Conservation (phyloP, 2,329 filamentous ascomycete species). For the Fusarium duplospermum region DNA sequence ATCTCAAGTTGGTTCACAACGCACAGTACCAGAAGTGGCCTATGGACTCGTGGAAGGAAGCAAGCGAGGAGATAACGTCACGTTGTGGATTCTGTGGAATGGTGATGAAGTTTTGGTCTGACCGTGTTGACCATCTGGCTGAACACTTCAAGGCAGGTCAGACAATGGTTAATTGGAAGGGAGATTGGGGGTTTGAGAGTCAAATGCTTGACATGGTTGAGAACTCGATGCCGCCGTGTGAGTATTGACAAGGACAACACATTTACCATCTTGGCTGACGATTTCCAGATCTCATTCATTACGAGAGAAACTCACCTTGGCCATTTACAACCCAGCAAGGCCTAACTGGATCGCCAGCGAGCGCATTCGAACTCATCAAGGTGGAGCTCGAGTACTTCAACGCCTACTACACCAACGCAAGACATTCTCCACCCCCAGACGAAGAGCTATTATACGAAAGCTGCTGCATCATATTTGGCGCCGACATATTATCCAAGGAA, state of each 20-base stretch:
- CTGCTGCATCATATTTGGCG: conserved; percentile 41
- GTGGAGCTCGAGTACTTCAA: conserved; percentile 45
- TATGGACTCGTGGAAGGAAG: conserved; percentile 54
- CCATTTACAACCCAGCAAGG: conserved; percentile 43
- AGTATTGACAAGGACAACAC: neutral
- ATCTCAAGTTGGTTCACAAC: conserved; percentile 43
- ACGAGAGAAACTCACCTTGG: conserved; percentile 50
- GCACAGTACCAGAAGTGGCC: conserved; percentile 48
- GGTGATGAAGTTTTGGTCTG: conserved; percentile 49
- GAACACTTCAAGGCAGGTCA: conserved; percentile 51
- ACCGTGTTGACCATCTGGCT: conserved; percentile 52
- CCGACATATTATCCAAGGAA: conserved; percentile 26
- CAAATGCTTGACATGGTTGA: conserved; percentile 51
- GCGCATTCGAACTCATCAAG: conserved; percentile 50
- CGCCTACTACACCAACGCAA: conserved; percentile 24
- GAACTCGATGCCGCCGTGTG: conserved; percentile 53
- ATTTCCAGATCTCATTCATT: conserved; percentile 50
- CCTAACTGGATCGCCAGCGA: conserved; percentile 32
- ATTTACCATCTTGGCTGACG: neutral
- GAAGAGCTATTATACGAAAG: conserved; percentile 36
- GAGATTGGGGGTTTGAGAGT: conserved; percentile 45
- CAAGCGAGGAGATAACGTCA: conserved; percentile 39
- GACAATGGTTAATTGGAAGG: neutral
- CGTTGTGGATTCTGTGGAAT: conserved; percentile 54
- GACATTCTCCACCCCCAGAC: conserved; percentile 19